Conservation (phyloP, 2,329 filamentous ascomycete genomes). For the Fusarium globosum region DNA sequence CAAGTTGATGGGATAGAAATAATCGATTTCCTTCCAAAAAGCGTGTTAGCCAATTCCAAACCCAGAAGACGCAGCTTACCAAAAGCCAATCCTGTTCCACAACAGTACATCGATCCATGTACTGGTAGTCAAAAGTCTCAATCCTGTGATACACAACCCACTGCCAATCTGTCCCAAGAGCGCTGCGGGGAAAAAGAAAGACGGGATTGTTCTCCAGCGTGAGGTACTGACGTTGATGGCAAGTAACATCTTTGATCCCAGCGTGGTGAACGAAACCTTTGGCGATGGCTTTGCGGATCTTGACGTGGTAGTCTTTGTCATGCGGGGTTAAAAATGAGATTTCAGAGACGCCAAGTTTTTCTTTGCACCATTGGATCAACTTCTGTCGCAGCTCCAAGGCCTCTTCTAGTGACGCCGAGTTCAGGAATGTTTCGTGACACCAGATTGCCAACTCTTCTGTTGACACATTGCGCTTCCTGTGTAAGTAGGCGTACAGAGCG, state of each 20-base stretch:
- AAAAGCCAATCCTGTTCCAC: neutral
- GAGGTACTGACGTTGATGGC: neutral
- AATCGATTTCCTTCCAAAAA: neutral
- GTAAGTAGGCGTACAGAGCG: neutral
- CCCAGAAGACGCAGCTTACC: neutral
- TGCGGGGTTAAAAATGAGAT: neutral
- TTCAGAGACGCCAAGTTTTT: neutral
- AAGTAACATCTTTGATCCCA: neutral
- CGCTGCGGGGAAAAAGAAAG: neutral
- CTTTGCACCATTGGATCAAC: neutral
- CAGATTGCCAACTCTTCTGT: neutral
- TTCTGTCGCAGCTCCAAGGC: neutral
- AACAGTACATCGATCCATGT: neutral
- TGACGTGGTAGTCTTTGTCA: neutral
- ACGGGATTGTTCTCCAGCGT: neutral
- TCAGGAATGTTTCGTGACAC: neutral
- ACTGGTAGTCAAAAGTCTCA: neutral
- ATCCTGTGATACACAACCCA: neutral
- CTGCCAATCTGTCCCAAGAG: neutral
- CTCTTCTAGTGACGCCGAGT: neutral
- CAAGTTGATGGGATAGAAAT: neutral
- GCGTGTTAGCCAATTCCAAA: neutral
- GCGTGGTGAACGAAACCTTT: neutral
- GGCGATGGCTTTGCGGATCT: neutral
- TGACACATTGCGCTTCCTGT: neutral